A percentile compares a stretch with the other conserved stretches of the same genome.
Conservation (phyloP, 2,329 filamentous ascomycete genomes). For the Leptoxyphium fumago region DNA sequence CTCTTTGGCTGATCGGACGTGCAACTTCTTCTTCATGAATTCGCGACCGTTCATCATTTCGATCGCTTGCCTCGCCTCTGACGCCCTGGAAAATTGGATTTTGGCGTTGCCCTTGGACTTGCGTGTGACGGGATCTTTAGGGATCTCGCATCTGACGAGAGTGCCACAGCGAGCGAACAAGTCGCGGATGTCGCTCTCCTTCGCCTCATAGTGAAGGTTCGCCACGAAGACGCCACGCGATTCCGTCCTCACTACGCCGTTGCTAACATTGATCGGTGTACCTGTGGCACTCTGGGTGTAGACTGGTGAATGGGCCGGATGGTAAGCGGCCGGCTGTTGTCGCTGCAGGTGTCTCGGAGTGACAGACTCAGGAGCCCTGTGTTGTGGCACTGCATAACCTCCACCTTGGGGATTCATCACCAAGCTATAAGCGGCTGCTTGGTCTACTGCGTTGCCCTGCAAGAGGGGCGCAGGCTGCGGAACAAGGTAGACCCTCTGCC, state of each 20-base stretch:
- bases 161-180: conserved; percentile 14
- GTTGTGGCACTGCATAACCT: too few relatives aligned
- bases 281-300: conserved; percentile 10
- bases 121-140: conserved; percentile 9
- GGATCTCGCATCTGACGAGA: conserved; percentile 12
- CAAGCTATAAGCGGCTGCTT: neutral
- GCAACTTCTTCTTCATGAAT: conserved; percentile 13
- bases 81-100: conserved; percentile 12
- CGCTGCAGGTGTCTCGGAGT: too few relatives aligned
- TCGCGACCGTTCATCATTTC: conserved; percentile 10
- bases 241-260: conserved; percentile 13
- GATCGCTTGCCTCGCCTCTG: conserved; percentile 13
- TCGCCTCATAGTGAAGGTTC: conserved; percentile 14
- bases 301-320: conserved; percentile 1
- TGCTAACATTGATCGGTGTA: conserved; percentile 12
- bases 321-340: too few relatives aligned
- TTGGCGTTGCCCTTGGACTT: conserved; percentile 17
- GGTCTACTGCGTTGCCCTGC: neutral
- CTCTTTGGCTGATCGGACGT: conserved; percentile 14
- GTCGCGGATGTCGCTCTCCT: conserved; percentile 10
- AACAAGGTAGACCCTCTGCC: conserved; percentile 5
- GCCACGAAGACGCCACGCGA: conserved; percentile 16
- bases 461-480: neutral
- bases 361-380: too few relatives aligned
- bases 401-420: too few relatives aligned